These are phyloP conservation scores for Globomyces pollinis-pini DNA, from an alignment of 192 early-diverging fungal genomes.

Conservation along the genomic window DNA sequence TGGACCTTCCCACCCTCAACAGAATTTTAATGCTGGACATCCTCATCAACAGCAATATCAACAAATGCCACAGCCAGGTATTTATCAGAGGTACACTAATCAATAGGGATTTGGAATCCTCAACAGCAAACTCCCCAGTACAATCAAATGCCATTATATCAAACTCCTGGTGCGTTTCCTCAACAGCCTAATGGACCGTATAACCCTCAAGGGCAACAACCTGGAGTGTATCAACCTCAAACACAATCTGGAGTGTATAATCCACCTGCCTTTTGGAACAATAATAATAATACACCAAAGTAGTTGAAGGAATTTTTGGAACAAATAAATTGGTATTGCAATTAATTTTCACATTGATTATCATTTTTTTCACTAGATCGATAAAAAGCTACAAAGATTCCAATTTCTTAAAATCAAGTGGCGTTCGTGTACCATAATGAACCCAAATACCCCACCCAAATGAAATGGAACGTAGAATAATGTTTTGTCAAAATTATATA, in stretches of 20 bases:
- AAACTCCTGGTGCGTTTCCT: not conserved
- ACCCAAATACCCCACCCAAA: no score
- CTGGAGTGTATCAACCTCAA: not conserved
- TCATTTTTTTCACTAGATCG: no score
- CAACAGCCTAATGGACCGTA: not conserved
- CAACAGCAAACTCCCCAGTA: not conserved
- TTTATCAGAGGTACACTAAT: not conserved
- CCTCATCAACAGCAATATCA: not conserved
- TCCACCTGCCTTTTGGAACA: not conserved
- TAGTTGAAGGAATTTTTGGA: no score
- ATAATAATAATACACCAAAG: not conserved
- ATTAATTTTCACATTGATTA: no score
- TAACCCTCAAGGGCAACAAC: not conserved
- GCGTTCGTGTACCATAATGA: no score
- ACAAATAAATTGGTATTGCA: no score
- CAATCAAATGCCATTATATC: not conserved
- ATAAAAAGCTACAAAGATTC: no score
- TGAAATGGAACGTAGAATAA: no score
- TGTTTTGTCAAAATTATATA: no score
- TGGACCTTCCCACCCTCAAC: no score
- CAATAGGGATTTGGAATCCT: slow-evolving; percentile 14
- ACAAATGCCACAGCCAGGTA: not conserved
- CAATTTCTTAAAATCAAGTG: no score
- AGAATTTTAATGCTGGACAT: not conserved
- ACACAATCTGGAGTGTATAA: not conserved